Evolutionary conservation across 1,284 basidiomycete genomes (phyloP).

Genomic region (Peniophora sp.): DNA sequence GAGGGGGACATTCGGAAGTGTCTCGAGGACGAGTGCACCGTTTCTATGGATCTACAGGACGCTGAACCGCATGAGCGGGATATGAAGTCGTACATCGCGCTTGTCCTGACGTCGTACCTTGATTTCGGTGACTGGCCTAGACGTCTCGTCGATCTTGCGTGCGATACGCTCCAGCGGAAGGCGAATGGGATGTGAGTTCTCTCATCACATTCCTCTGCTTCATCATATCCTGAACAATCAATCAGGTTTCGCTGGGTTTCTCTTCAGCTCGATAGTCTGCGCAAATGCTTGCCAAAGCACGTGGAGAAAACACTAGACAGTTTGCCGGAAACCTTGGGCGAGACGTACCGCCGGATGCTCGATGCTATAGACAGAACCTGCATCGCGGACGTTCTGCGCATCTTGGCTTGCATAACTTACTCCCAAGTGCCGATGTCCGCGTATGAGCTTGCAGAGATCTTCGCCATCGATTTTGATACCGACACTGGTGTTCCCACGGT

Average conservation of each 20-base stretch:
- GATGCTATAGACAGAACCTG: constrained; percentile 4
- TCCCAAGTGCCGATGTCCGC: constrained; percentile 3
- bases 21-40: constrained; percentile 2
- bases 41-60: constrained; percentile 4
- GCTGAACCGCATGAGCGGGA: constrained; percentile 5
- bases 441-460: constrained; percentile 8
- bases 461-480: constrained; percentile 7
- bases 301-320: background rate
- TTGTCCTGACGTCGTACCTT: constrained; percentile 1
- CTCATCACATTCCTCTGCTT: background rate
- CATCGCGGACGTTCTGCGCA: constrained; percentile 4
- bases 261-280: background rate
- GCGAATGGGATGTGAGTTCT: constrained; percentile 7
- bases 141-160: constrained; percentile 1
- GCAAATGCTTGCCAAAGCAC: constrained; percentile 4
- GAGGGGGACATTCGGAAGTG: constrained; percentile 1
- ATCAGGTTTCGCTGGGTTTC: constrained; percentile 6
- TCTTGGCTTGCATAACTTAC: constrained; percentile 4
- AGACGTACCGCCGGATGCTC: constrained; percentile 6
- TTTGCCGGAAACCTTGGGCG: constrained; percentile 5
- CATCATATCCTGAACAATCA: background rate
- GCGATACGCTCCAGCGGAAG: constrained; percentile 4
- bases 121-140: constrained; percentile 2
- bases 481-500: background rate
- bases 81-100: constrained; percentile 4